A percentile compares a stretch with the other conserved stretches of the same genome.
Conservation (phyloP, 768 basidiomycete genomes). For the Podaxis carcinomalis region DNA sequence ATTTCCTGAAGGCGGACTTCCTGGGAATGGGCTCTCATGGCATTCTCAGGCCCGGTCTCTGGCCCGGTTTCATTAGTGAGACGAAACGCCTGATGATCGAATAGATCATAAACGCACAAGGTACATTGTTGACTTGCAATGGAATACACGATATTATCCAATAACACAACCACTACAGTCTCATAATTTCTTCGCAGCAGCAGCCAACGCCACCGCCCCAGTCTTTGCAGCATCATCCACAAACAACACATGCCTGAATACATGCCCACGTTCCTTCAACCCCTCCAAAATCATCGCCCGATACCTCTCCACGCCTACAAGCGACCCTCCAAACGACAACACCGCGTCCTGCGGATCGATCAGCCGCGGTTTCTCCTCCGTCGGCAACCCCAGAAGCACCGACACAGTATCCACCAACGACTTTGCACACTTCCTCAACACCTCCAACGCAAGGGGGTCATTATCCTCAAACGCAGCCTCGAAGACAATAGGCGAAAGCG, state of each 20-base stretch:
- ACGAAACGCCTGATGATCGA: too few species aligned
- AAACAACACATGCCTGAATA: slow-evolving; percentile 62
- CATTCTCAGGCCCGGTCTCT: background rate
- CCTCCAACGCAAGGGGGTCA: slow-evolving; percentile 60
- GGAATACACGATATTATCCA: background rate
- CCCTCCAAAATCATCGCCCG: slow-evolving; percentile 51
- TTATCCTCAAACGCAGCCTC: slow-evolving; percentile 64
- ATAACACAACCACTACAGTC: background rate
- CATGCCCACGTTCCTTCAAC: slow-evolving; percentile 52
- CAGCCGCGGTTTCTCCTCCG: slow-evolving; percentile 22
- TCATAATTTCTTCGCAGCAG: slow-evolving; percentile 11
- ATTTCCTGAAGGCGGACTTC: background rate
- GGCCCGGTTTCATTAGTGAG: too few species aligned
- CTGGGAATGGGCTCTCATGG: background rate
- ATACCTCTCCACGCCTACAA: slow-evolving; percentile 62
- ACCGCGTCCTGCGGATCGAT: slow-evolving; percentile 55
- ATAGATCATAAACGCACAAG: too few species aligned
- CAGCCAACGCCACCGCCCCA: slow-evolving; percentile 59
- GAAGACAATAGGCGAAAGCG: slow-evolving; percentile 75
- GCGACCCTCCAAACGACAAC: slow-evolving; percentile 76
- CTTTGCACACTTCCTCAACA: slow-evolving; percentile 48
- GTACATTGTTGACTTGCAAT: background rate
- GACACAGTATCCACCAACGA: slow-evolving; percentile 58
- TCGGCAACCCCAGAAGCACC: slow-evolving; percentile 42
- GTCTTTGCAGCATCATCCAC: slow-evolving; percentile 65